Evolutionary conservation across 148 eudicot species (phyloP).

Genomic region (Heliosperma pusillum): DNA sequence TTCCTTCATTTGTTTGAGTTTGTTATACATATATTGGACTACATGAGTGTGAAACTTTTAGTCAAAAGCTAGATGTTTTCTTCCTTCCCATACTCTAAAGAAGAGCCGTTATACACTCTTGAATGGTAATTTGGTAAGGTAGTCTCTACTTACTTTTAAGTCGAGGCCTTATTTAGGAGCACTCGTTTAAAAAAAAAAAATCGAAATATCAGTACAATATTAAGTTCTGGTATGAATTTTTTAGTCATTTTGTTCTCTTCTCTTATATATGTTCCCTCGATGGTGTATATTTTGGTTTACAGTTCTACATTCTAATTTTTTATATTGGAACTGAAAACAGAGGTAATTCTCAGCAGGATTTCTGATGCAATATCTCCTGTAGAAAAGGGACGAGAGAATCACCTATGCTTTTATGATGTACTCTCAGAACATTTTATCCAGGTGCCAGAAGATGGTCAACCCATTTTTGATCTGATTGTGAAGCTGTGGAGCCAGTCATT

Average conservation of each 20-base stretch:
- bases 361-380: conserved; percentile 50
- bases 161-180: neutral
- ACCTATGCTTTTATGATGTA: conserved; percentile 75
- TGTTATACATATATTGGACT: neutral
- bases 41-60: neutral
- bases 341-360: conserved; percentile 58
- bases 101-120: neutral
- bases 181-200: no score
- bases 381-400: conserved; percentile 39
- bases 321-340: conserved; percentile 56
- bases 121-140: no score
- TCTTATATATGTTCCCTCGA: conserved; percentile 14
- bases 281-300: neutral
- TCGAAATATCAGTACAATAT: no score
- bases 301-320: conserved; percentile 19
- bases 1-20: no score
- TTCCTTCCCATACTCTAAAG: neutral
- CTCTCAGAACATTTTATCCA: conserved; percentile 77
- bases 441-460: conserved; percentile 69
- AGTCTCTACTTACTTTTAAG: neutral
- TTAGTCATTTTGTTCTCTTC: no score
- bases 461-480: conserved; percentile 81
- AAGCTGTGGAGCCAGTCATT: conserved; percentile 98
- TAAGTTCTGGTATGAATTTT: no score
- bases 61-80: neutral